Evolutionary conservation across 768 basidiomycete genomes (phyloP).

Genomic region (Boletus tomentosulus): DNA sequence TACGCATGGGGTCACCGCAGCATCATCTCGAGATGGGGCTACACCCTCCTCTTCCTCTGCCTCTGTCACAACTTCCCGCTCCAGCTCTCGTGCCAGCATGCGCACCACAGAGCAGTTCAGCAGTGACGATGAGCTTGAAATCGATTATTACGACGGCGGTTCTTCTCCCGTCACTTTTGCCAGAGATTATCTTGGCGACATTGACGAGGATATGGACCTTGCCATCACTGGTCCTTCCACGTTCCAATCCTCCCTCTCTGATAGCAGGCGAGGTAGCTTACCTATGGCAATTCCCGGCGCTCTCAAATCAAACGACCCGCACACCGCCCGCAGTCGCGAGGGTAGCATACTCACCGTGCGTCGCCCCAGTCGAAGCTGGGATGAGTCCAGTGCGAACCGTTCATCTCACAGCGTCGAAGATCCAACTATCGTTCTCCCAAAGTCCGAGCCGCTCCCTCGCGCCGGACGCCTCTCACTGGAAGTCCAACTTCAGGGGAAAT

Average conservation of each 20-base stretch:
- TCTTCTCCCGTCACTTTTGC: conserved; percentile 38
- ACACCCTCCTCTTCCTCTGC: conserved; percentile 42
- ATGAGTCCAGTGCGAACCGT: conserved; percentile 36
- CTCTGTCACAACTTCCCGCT: conserved; percentile 37
- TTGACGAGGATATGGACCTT: conserved; percentile 29
- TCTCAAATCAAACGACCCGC: conserved; percentile 15
- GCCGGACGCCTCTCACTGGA: conserved; percentile 55
- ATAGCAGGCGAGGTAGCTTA: conserved; percentile 48
- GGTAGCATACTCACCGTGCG: conserved; percentile 56
- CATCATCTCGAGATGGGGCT: conserved; percentile 20
- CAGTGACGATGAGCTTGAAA: conserved; percentile 46
- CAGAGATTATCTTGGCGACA: conserved; percentile 38
- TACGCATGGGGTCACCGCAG: conserved; percentile 17
- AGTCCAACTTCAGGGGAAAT: conserved; percentile 33
- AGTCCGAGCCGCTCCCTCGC: conserved; percentile 38
- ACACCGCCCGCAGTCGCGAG: conserved; percentile 46
- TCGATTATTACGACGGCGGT: conserved; percentile 36
- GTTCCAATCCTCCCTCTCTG: conserved; percentile 15
- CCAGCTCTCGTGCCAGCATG: conserved; percentile 33
- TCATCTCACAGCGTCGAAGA: conserved; percentile 19
- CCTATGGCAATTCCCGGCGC: conserved; percentile 57
- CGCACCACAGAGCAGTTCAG: conserved; percentile 37
- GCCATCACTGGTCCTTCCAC: conserved; percentile 25
- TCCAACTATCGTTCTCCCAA: conserved; percentile 36
- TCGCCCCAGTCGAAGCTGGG: conserved; percentile 57